Evolutionary conservation across 345 rosid species (phyloP).

Genomic region (Durio zibethinus): DNA sequence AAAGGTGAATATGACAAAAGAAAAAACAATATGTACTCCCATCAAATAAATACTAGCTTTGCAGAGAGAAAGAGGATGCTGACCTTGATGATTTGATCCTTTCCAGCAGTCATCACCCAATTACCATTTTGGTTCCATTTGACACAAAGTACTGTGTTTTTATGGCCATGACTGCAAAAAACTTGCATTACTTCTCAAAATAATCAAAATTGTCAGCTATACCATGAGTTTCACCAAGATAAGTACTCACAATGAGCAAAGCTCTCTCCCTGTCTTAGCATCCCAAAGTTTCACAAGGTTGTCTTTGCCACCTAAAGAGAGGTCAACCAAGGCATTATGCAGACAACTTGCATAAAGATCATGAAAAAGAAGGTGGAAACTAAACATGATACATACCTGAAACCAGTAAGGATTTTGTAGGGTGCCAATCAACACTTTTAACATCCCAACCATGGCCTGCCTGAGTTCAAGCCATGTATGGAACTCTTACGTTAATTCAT

Average conservation of each 20-base stretch:
- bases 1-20: not conserved
- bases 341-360: constrained; percentile 2
- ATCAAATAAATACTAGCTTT: not conserved
- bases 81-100: constrained; percentile 98
- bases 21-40: not conserved
- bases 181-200: constrained; percentile 23
- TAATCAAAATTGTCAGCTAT: constrained; percentile 1
- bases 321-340: constrained; percentile 15
- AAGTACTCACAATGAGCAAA: constrained; percentile 78
- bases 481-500: constrained; percentile 47
- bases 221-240: constrained; percentile 12
- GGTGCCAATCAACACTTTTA: constrained; percentile 99
- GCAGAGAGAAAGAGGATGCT: constrained; percentile 8
- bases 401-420: constrained; percentile 85
- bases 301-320: constrained; percentile 82
- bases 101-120: constrained; percentile 91
- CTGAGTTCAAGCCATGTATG: constrained; percentile 70
- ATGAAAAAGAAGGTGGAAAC: constrained; percentile 8
- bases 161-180: constrained; percentile 91
- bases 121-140: constrained; percentile 99
- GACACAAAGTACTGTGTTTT: constrained; percentile 91
- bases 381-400: constrained; percentile 55
- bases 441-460: constrained; percentile 99
- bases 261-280: constrained; percentile 86
- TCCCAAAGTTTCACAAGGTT: constrained; percentile 99